Evolutionary conservation across 1,284 basidiomycete genomes (phyloP), one percentile per base, ranked within the genome.

Genomic region (Ceraceosorus guamensis): DNA sequence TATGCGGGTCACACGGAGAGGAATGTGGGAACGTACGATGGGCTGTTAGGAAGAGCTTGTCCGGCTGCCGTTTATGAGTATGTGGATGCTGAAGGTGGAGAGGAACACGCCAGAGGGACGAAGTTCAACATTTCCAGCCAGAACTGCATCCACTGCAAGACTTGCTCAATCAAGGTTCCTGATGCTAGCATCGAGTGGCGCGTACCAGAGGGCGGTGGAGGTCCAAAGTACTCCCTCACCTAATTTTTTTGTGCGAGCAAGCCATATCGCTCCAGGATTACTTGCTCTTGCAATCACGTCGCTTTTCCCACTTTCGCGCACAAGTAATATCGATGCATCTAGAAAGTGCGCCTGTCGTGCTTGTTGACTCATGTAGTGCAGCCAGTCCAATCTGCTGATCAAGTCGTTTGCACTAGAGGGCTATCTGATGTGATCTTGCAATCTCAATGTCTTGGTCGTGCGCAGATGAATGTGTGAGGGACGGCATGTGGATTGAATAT

Each of bases 31-130:
- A 66, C 89, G 66, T 98, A 85, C 73, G 93, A 87, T 2, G 91
- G 91, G 14, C 79, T 96, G 32, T 81, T 98, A 30, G 88, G 87
- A 1, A 82, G 86, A 6, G 92, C 87, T 14, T 98, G 95, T 78
- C 95, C 93, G 0, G 95, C 95, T 0, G 89, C 86, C 3, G 95
- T 98, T 33, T 98, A 98, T 78, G 93, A 98, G 79, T 98, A 98
- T 75, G 87, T 93, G 13, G 86, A 82, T 57, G 67, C 66, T 13
- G 86, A 83, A 41, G 79, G 74, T 13, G 80, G 79, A 0, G 80
- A 82, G 53, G 82, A 82, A 60, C 75, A 79, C 51, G 81, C 81
- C 2, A 50, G 60, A 47, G 91, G 91, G 14, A 90, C 89, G 79
- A 91, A 89, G 79, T 81, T 98, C 57, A 87, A 96, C 16, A 98